Base-by-base conservation (phyloP, 306 rosid genomes). In the Vicia sativa region DNA sequence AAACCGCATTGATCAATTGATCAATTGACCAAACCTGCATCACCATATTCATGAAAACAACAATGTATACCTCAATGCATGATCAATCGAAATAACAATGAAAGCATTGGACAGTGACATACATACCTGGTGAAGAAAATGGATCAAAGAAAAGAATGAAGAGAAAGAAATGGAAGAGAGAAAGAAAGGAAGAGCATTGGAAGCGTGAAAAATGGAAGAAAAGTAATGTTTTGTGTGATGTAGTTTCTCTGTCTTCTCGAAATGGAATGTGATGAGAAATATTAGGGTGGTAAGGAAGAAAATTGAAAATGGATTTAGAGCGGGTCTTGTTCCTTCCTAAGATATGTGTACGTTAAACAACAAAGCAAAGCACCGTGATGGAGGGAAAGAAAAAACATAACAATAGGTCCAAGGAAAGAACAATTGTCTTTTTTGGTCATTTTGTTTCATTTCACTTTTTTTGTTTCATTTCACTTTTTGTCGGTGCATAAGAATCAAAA, bases 61-160 rank as follows among this genome's bases (percentile, higher is more conserved):
- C 66, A 67, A 79, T 71, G 73, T 67, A 84, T 67, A 84, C 52
- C 18, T 70, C 35, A 75, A 73, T 54, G 59, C n/a, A 41, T 61
- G 38, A 49, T n/a, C 13, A n/a, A 53, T 34, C n/a, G 25, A 38
- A 19, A 14, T 10, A 48, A 4, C 4, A 28, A 28, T 0, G 4
- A 28, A 28, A 28, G 6, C 1, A 29, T 29, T 37, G 43, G 12
- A 39, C 10, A 39, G 44, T 39, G 5, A 39, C 44, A 3, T 10
- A 39, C 44, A 25, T 25, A 25, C 28, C 45, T 41, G 45, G 45
- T 41, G 45, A 41, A 41, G 13, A 39, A 11, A 39, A 11, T 9
- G 44, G 13, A 11, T 39, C 4, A 39, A 39, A 39, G 43, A 39
- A 39, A 11, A 11, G 12, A 10, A 39, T 39, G 44, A 39, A 39